phyloP scores from a whole-genome alignment of 2,329 filamentous ascomycete genomes.

The Nigrospora oryzae region DNA sequence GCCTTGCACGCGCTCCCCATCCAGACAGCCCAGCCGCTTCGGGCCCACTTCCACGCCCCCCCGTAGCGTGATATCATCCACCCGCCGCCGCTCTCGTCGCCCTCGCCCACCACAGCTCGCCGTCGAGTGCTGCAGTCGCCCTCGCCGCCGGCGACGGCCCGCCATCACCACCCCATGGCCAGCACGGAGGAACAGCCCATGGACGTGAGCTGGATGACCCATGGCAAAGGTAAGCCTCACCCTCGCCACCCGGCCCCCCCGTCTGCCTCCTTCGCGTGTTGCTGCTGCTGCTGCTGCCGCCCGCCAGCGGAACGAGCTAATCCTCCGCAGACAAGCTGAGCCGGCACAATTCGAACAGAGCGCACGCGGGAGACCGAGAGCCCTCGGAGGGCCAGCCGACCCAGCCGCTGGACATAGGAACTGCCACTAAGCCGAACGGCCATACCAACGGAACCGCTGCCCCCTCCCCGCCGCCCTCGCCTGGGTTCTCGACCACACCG shows the following conservation, averaged over 20 bases:
- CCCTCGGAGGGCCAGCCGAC: constrained; percentile 2
- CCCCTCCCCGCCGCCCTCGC: constrained; percentile 7
- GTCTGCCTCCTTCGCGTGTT: not conserved
- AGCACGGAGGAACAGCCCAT: constrained; percentile 68
- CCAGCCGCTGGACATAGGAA: constrained; percentile 8
- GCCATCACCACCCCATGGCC: not conserved
- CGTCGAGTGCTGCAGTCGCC: too few relatives aligned
- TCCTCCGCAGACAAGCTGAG: not conserved
- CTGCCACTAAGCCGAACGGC: constrained; percentile 14
- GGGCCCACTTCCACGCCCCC: not conserved
- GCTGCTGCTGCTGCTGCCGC: too few relatives aligned
- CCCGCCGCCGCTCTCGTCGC: not conserved
- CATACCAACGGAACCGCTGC: constrained; percentile 8
- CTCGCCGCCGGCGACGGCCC: not conserved
- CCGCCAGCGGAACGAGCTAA: not conserved
- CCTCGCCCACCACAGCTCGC: not conserved
- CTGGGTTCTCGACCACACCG: constrained; percentile 4
- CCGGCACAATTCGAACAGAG: not conserved
- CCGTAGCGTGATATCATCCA: constrained; percentile 1
- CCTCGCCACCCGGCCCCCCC: not conserved
- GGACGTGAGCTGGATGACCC: constrained; percentile 83
- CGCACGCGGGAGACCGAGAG: constrained; percentile 4
- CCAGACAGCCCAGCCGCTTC: not conserved
- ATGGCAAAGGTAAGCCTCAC: constrained; percentile 65
- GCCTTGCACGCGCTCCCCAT: too few relatives aligned